These are phyloP conservation scores for Poa pratensis DNA, from an alignment of 176 grass and related monocot genomes.

Conservation along the genomic window DNA sequence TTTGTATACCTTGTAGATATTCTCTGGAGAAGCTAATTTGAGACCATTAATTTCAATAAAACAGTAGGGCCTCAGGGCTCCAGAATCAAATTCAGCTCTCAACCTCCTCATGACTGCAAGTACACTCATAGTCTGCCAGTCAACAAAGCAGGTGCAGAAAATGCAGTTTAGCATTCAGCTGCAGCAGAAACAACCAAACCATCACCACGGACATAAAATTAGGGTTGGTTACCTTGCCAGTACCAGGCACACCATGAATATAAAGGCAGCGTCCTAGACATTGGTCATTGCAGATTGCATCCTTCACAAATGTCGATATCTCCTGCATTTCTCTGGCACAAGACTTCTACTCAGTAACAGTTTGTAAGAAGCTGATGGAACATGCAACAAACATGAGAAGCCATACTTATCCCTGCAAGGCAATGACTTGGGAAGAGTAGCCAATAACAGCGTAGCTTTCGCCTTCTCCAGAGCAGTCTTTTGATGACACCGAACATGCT, in stretches of 20 bases:
- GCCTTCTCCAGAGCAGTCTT: constrained; percentile 90
- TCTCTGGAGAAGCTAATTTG: constrained; percentile 89
- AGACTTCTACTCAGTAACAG: constrained; percentile 36
- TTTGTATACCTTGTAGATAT: constrained; percentile 83
- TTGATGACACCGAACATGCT: constrained; percentile 68
- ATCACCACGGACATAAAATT: background rate
- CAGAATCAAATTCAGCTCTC: constrained; percentile 77
- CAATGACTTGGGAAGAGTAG: constrained; percentile 84
- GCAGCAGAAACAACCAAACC: constrained; percentile 25
- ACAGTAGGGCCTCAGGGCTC: constrained; percentile 71
- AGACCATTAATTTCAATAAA: constrained; percentile 98
- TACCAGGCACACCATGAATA: constrained; percentile 98
- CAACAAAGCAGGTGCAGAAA: constrained; percentile 35
- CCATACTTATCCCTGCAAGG: constrained; percentile 96
- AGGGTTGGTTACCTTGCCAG: constrained; percentile 74
- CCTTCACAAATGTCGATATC: constrained; percentile 87
- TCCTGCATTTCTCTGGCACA: constrained; percentile 89
- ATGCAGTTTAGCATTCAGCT: constrained; percentile 32
- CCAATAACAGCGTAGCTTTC: constrained; percentile 80
- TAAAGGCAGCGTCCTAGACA: constrained; percentile 95
- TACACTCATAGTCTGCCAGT: constrained; percentile 91
- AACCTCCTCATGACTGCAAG: constrained; percentile 88
- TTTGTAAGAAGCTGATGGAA: constrained; percentile 21
- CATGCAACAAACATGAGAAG: constrained; percentile 26
- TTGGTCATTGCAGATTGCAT: constrained; percentile 85